Evolutionary conservation across 805 yeast species (phyloP), one percentile per base, ranked within the genome.

Genomic region (Pichia rugopelliculosa): DNA sequence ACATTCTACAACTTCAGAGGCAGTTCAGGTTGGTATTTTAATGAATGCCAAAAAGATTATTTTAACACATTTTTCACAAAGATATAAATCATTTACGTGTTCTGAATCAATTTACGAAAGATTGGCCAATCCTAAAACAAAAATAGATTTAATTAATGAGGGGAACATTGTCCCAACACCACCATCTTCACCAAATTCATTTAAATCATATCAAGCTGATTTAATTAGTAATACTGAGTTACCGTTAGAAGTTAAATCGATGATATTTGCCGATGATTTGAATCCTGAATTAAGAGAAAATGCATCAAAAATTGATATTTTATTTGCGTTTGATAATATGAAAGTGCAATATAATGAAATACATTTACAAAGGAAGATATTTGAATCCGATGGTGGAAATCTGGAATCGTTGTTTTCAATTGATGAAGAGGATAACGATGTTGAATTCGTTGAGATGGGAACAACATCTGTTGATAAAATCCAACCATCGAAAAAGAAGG

Each of bases 1-100:
- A 51, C 99, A 93, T 61, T 81, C 95, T 13, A 93, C 99, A 0
- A 78, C 89, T 47, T 76, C 84, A 20, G 98, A 91, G 59, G 98
- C 98, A 0, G 72, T 90, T 25, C 70, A 68, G 15, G 80, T 89
- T 3, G 79, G 87, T 0, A 70, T 75, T 47, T 64, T 69, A 34
- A 91, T 93, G 98, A 66, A 74, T 21, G 88, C 90, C 22, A 70
- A 73, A 26, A 78, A 82, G 53, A 65, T 88, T 24, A 69, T 93
- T 5, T 68, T 93, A 38, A 93, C 99, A 0, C 99, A 93, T 68
- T 90, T 93, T 67, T 85, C 96, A 49, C 95, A 93, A 53, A 74
- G 99, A 53, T 93, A 87, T 59, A 84, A 87, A 2, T 75, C 77
- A 50, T 60, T 80, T 21, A 59, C 62, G 1, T 57, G 59, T 17